These are phyloP conservation scores for Dryas drummondii DNA, from an alignment of 306 rosid genomes.

Conservation along the genomic window DNA sequence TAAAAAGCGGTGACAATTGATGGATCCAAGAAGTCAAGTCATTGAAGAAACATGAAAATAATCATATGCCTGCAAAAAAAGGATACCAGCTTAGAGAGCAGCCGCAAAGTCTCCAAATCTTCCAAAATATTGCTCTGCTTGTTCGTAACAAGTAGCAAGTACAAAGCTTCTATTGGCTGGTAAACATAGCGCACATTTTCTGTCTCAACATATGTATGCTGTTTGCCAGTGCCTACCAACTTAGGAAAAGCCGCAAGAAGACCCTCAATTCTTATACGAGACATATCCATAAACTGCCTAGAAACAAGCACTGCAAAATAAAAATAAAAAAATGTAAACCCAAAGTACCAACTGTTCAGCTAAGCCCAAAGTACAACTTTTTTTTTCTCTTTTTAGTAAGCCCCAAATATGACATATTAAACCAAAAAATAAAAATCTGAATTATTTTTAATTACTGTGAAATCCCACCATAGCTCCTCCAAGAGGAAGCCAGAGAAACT, in stretches of 20 bases:
- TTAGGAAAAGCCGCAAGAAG: slow-evolving; percentile 98
- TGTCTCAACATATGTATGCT: slow-evolving; percentile 91
- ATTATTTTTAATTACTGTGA: background rate
- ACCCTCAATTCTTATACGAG: slow-evolving; percentile 94
- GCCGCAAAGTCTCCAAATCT: slow-evolving; percentile 91
- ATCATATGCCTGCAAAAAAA: slow-evolving; percentile 31
- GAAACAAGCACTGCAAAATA: slow-evolving; percentile 79
- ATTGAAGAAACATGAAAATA: slow-evolving; percentile 14
- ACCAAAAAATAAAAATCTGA: background rate
- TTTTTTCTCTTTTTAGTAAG: background rate
- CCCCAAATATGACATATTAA: background rate
- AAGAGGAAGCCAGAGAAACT: background rate
- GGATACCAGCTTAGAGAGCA: slow-evolving; percentile 97
- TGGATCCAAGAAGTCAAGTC: slow-evolving; percentile 17
- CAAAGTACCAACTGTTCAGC: background rate
- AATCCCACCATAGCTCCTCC: background rate
- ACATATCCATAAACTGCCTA: slow-evolving; percentile 88
- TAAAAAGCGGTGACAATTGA: background rate
- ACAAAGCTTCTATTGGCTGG: slow-evolving; percentile 92
- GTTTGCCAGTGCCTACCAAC: slow-evolving; percentile 93
- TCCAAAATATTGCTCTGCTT: slow-evolving; percentile 94
- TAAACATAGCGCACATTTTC: slow-evolving; percentile 96
- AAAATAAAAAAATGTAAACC: background rate
- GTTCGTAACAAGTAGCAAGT: slow-evolving; percentile 92
- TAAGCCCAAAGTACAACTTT: background rate